Evolutionary conservation across 495 filamentous ascomycete genomes (phyloP), one percentile per base, ranked within the genome.

Genomic region (Sabuloglossum arenarium): DNA sequence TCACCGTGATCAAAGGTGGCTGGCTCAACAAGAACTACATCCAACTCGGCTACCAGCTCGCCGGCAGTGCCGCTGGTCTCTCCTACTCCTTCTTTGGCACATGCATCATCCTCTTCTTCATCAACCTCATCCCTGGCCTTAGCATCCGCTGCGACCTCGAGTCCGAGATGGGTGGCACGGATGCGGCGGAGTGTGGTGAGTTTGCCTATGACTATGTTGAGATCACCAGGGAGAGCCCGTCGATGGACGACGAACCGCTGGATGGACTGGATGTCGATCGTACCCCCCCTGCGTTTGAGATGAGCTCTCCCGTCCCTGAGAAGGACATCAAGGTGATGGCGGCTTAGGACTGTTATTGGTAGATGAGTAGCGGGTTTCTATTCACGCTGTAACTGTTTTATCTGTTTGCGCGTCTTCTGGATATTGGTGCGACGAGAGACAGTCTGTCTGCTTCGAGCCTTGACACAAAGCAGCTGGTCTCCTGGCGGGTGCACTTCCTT

Each of bases 181-280:
- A 97, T 64, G 90, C 95, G 65, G 81, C 85, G 27, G 88, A 97
- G 71, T 89, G 95, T 65, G 90, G 90, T 66, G 90, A 97, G 72
- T 97, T 95, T 69, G 91, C 91, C 71, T 98, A 98, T 66, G 91
- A 97, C 67, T 97, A 94, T 62, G 90, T 97, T 60, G 90, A 97
- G 71, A 72, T 95, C 57, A 84, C 79, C 37, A 78, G 90, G 52
- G 91, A 96, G 47, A 19, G 24, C 6, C 47, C 47, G 21, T 3
- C 16, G 23, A 27, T 51, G 47, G 47, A 51, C 1, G 21, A 14
- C 47, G 47, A 51, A 23, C 23, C 14, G n/a, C 11, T 51, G n/a
- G 47, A 51, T 27, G 25, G 6, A 16, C 6, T n/a, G 21, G 3
- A 4, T 49, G 45, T 3, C 16, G 14, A 16, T 10, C 6, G 16